Conservation (phyloP, 371 early-diverging fungal species). For the Nematocida sp. region DNA sequence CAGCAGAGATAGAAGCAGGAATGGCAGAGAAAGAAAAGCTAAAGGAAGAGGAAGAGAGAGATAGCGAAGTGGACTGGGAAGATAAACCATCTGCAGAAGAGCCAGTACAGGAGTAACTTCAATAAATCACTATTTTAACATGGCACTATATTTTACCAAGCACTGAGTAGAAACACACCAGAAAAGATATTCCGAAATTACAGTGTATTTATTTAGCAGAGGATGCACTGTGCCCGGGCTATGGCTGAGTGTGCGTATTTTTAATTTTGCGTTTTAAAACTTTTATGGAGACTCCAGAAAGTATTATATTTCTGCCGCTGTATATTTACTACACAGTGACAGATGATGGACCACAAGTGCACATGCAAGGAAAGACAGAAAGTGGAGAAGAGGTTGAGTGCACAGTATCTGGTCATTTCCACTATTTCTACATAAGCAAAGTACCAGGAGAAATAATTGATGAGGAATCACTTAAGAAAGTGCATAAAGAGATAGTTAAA, state of each 20-base stretch:
- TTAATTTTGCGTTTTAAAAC: conserved; percentile 2
- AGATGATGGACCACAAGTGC: conserved; percentile 51
- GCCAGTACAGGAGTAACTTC: conserved; percentile 9
- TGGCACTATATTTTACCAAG: background rate
- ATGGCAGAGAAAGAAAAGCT: conserved; percentile 63
- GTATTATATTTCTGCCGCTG: conserved; percentile 40
- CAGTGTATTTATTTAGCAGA: background rate
- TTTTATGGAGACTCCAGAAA: background rate
- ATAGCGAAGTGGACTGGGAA: conserved; percentile 43
- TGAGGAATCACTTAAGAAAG: background rate
- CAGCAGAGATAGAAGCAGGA: conserved; percentile 69
- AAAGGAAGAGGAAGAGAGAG: conserved; percentile 50
- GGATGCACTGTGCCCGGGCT: background rate
- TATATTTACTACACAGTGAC: conserved; percentile 5
- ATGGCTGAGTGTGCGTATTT: background rate
- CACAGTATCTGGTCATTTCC: conserved; percentile 83
- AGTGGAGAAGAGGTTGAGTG: conserved; percentile 80
- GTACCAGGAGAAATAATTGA: conserved; percentile 45
- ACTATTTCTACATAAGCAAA: conserved; percentile 86
- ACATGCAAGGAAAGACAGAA: conserved; percentile 70
- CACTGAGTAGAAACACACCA: background rate
- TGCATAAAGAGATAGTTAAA: conserved; percentile 30
- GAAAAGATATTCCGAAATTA: background rate
- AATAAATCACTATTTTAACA: conserved; percentile 21
- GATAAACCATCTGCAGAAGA: conserved; percentile 48